phyloP scores from a whole-genome alignment of 352 stramenopile genomes.

The Stephanocyclus meneghinianus region DNA sequence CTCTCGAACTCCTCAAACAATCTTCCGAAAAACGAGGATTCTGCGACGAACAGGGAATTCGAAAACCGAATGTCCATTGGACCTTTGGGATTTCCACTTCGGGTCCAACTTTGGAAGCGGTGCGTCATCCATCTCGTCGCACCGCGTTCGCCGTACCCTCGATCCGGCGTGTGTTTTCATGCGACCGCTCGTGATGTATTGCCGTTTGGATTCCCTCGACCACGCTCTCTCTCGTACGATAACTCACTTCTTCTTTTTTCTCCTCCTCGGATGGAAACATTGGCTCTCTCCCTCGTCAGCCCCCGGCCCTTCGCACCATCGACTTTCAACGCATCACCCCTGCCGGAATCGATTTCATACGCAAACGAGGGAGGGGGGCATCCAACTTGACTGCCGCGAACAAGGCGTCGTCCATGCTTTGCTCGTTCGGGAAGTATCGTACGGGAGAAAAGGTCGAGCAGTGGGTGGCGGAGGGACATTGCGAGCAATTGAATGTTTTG shows the following conservation, averaged over 20 bases:
- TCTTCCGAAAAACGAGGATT: conserved; percentile 11
- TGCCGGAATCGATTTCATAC: conserved; percentile 18
- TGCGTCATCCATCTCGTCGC: not conserved
- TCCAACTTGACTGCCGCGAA: not conserved
- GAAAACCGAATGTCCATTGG: conserved; percentile 22
- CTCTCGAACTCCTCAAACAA: conserved; percentile 12
- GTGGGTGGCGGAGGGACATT: conserved; percentile 17
- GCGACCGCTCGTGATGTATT: too few species aligned
- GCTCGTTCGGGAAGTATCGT: conserved; percentile 19
- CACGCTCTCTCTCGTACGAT: too few species aligned
- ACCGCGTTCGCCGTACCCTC: too few species aligned
- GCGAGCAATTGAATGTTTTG: conserved; percentile 1
- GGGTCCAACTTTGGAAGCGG: not conserved
- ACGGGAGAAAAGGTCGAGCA: conserved; percentile 25
- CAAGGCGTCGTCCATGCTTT: conserved; percentile 8
- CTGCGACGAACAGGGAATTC: conserved; percentile 13
- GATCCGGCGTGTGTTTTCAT: not conserved
- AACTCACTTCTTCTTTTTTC: not conserved
- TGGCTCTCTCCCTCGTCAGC: too few species aligned
- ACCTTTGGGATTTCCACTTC: conserved; percentile 20
- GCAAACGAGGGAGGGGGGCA: conserved; percentile 1
- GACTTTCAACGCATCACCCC: conserved; percentile 27
- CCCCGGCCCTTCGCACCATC: conserved; percentile 14
- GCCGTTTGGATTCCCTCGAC: too few species aligned
- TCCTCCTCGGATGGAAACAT: too few species aligned